Conservation (phyloP, 208 protist genomes). For the Crithidia sp. region DNA sequence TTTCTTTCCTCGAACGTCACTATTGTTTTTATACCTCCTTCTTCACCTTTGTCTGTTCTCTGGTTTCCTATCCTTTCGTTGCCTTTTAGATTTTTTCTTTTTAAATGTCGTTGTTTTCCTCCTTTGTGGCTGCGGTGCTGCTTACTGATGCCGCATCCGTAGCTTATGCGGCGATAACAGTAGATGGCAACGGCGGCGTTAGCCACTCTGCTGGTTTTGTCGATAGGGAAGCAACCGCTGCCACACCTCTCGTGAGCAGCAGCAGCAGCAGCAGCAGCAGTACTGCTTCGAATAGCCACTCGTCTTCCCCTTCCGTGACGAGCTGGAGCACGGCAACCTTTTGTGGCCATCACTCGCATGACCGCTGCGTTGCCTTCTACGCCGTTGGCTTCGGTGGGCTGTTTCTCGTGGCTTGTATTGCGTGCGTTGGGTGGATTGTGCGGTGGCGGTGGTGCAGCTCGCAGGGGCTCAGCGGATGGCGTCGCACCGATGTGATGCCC, state of each 20-base stretch:
- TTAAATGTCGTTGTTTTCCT: not conserved
- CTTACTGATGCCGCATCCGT: not conserved
- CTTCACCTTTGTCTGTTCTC: not conserved
- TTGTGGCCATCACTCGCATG: not conserved
- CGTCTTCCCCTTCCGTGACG: no score
- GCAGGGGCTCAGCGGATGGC: not conserved
- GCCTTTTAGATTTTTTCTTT: not conserved
- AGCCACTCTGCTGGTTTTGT: not conserved
- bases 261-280: not conserved
- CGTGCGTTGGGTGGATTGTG: slow-evolving; percentile 8
- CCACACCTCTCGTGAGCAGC: no score
- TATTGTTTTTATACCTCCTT: not conserved
- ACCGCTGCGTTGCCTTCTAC: not conserved
- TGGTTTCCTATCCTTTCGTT: not conserved
- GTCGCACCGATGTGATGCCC: not conserved
- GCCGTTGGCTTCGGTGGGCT: not conserved
- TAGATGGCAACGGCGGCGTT: not conserved
- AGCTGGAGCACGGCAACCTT: not conserved
- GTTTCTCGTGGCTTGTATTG: not conserved
- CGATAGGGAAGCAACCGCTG: no score
- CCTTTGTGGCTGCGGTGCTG: slow-evolving; percentile 9
- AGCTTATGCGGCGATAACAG: not conserved
- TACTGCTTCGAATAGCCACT: not conserved
- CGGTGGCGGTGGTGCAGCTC: slow-evolving; percentile 2
- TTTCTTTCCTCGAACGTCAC: not conserved